Evolutionary conservation across 192 early-diverging fungal species (phyloP).

Genomic region (Gaertneriomyces sp.): DNA sequence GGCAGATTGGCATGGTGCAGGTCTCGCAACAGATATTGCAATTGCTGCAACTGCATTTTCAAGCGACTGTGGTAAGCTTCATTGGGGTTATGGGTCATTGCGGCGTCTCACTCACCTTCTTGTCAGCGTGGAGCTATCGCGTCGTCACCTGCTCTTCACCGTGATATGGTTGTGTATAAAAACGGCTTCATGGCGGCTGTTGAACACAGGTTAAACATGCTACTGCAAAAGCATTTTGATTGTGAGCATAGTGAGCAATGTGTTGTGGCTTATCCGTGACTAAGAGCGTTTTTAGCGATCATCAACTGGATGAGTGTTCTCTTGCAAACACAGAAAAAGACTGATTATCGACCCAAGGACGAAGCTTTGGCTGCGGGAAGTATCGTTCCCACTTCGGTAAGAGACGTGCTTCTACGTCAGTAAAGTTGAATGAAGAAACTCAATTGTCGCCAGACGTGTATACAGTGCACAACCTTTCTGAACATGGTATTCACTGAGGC

Average conservation of each 20-base stretch:
- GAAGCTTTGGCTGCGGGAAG: conserved; percentile 57
- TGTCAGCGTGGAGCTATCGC: conserved; percentile 61
- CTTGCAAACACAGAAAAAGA: conserved; percentile 75
- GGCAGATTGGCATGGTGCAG: conserved; percentile 59
- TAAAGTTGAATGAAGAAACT: neutral
- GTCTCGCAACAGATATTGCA: conserved; percentile 68
- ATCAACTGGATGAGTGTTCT: conserved; percentile 66
- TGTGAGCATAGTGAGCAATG: conserved; percentile 35
- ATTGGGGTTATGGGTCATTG: neutral
- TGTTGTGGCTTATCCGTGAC: conserved; percentile 7
- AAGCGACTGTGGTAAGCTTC: conserved; percentile 36
- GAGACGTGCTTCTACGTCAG: neutral
- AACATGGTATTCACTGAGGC: conserved; percentile 58
- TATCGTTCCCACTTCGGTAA: conserved; percentile 31
- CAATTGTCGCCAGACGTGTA: conserved; percentile 63
- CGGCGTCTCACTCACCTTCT: neutral
- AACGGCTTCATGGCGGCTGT: conserved; percentile 83
- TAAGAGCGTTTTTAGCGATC: conserved; percentile 43
- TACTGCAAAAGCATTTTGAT: conserved; percentile 70
- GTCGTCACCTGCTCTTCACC: conserved; percentile 70
- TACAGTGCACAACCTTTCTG: conserved; percentile 74
- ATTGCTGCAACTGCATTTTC: conserved; percentile 78
- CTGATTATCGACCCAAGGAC: conserved; percentile 90
- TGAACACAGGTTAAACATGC: conserved; percentile 75
- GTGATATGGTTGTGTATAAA: conserved; percentile 81